Evolutionary conservation across 768 basidiomycete genomes (phyloP), one percentile per base, ranked within the genome.

Genomic region (Mycena polygramma): DNA sequence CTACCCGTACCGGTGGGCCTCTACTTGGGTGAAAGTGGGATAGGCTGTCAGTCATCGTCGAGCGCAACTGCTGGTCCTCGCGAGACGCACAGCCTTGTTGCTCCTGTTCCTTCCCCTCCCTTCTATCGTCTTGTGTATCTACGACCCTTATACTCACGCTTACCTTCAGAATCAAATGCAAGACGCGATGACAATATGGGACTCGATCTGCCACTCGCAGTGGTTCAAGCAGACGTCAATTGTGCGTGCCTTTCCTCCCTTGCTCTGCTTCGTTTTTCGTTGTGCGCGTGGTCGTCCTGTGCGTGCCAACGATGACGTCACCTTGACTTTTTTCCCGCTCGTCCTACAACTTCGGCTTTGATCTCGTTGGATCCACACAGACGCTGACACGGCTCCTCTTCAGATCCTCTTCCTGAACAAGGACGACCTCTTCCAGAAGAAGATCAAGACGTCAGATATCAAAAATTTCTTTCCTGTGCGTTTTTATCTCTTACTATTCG

Each of bases 181-280:
- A 84, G 96, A 98, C 73, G 95, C 96, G 2, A 93, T 98, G 91
- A 95, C 95, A n/a, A 95, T 98, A 58, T 98, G 96, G 92, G 96
- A 98, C 75, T 96, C 95, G 49, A 97, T 98, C 87, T 97, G 95
- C 82, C 95, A 98, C 79, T 97, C 95, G 13, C 95, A 97, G 73
- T 98, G 96, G 96, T 98, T 98, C 83, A 94, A 94, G 81, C 89
- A 93, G 72, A 97, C 96, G 0, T 96, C 95, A 13, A 95, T 98
- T 64, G 96, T 96, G 41, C 8, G 69, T 70, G 7, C 6, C 36
- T 7, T 13, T 59, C 24, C 8, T 7, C 19, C 20, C 35, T 22
- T 24, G 19, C 26, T 36, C 51, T 19, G 13, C 15, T 24, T 41
- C 48, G 48, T 11, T 4, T 20, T 24, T 57, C 46, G n/a, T 17